phyloP scores from a whole-genome alignment of 176 grass and related monocot genomes.

The Hordeum vulgare region MorexV3_pseudomolecules_assembly NC_058522.1:528810945-528811444 shows the following conservation, averaged over 20 bases:
- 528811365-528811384: constrained; percentile 33
- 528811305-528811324: background rate
- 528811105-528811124: constrained; percentile 51
- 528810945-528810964: constrained; percentile 22
- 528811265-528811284: background rate
- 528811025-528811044: background rate
- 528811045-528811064: background rate
- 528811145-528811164: constrained; percentile 34
- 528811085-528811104: background rate
- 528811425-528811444: too few species aligned
- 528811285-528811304: background rate
- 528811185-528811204: constrained; percentile 17
- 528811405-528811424: too few species aligned
- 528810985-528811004: background rate
- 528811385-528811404: too few species aligned
- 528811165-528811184: constrained; percentile 30
- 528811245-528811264: background rate
- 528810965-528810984: background rate
- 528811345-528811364: background rate
- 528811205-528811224: constrained; percentile 14
- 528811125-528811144: constrained; percentile 34
- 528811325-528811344: background rate
- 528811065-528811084: background rate
- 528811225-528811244: background rate
- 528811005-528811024: constrained; percentile 13